Base-by-base conservation (phyloP, 2,329 filamentous ascomycete species). In the Ustilaginoidea virens region DNA sequence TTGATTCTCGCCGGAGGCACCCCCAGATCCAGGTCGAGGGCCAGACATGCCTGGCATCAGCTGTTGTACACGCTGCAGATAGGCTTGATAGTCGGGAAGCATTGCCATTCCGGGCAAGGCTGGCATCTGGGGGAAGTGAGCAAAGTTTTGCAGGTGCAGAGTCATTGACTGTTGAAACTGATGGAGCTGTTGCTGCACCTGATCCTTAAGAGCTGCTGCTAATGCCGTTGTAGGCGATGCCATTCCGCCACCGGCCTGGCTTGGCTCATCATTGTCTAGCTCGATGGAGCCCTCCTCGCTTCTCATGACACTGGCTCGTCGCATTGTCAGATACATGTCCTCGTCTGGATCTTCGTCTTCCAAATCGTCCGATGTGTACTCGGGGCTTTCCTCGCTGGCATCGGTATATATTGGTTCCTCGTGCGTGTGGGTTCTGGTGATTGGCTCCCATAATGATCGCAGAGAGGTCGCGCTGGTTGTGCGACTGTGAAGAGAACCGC, bases 161-260 rank as follows among this genome's bases (percentile, higher is more conserved):
- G 69, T 63, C 58, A 82, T 66, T 25, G 64, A 71, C 46, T 82
- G 74, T 45, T 85, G 81, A 42, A 86, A 65, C 33, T 85, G 74
- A 32, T 86, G 75, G 27, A 86, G 63, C 44, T 85, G 80, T 12
- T 74, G 66, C 16, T 74, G 64, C 13, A 87, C 53, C 33, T 86
- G 78, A 31, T 85, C 78, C 42, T 76, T 73, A 54, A 82, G 68
- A 10, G 76, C 78, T 27, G 72, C 62, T 43, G 82, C 68, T 26
- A 77, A 68, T 4, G 72, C 68, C 4, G 64, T 63, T 4, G 66
- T 61, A 3, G 74, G 69, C 2, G 72, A 69, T 12, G 63, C 61
- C 22, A 54, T 48, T 11, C 54, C 50, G 20, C 45, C 42, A 18
- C 40, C 37, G 10, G 41, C 21, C 13, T 39, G 43, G 3, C 51